phyloP scores from a whole-genome alignment of 352 stramenopile species.

The Phytophthora syringae region DNA sequence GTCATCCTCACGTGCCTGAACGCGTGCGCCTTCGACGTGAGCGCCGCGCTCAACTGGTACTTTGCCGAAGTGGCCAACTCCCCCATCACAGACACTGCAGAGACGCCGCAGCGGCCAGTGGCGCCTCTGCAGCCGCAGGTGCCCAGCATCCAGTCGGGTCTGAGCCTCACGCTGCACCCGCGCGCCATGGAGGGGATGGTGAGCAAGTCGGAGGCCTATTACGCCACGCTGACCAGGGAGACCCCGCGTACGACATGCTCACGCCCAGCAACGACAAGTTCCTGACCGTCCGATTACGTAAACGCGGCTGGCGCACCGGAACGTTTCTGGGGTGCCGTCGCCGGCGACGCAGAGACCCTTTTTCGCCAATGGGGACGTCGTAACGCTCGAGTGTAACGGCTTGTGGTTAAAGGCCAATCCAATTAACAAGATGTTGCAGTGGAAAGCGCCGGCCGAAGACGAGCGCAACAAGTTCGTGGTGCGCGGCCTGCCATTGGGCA shows the following conservation, averaged over 20 bases:
- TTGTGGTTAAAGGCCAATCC: slow-evolving; percentile 80
- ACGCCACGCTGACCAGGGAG: slow-evolving; percentile 81
- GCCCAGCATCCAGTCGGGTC: slow-evolving; percentile 70
- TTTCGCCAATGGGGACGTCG: slow-evolving; percentile 86
- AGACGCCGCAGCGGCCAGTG: not conserved
- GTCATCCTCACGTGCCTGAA: slow-evolving; percentile 88
- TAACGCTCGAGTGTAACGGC: slow-evolving; percentile 89
- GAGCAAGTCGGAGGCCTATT: slow-evolving; percentile 87
- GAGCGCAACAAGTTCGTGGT: slow-evolving; percentile 89
- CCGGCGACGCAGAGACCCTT: slow-evolving; percentile 60
- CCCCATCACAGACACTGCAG: slow-evolving; percentile 4
- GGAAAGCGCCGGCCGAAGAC: slow-evolving; percentile 84
- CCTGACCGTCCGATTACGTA: slow-evolving; percentile 77
- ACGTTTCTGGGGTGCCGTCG: slow-evolving; percentile 35
- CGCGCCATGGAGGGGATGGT: slow-evolving; percentile 76
- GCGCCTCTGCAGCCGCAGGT: slow-evolving; percentile 4
- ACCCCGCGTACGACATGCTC: slow-evolving; percentile 81
- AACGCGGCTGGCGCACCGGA: slow-evolving; percentile 69
- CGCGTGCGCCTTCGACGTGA: slow-evolving; percentile 85
- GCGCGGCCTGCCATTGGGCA: slow-evolving; percentile 74
- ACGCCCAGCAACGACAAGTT: slow-evolving; percentile 89
- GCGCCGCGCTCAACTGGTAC: slow-evolving; percentile 88
- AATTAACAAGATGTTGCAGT: slow-evolving; percentile 87
- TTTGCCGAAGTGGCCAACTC: slow-evolving; percentile 76
- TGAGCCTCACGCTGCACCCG: slow-evolving; percentile 80